These are phyloP conservation scores for Theileria equi DNA, from an alignment of 169 alveolate species.

Conservation along the genomic window DNA sequence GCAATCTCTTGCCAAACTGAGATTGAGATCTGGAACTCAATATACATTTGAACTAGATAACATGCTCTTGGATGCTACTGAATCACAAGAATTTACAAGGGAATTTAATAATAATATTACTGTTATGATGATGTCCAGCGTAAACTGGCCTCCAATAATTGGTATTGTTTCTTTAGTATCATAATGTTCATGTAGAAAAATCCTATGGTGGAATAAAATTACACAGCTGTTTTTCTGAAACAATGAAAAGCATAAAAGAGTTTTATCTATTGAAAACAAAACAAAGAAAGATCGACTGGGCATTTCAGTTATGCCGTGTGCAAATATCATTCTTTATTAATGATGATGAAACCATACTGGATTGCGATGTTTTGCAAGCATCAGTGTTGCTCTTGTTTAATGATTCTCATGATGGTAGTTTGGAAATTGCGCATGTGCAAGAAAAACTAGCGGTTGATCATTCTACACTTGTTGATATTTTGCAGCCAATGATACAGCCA, in stretches of 20 bases:
- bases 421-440: neutral
- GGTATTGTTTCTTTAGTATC: too few relatives aligned
- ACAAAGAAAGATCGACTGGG: neutral
- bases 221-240: neutral
- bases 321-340: neutral
- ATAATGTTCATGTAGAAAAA: too few relatives aligned
- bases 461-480: neutral
- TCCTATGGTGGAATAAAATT: neutral
- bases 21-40: neutral
- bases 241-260: neutral
- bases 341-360: conserved; percentile 2
- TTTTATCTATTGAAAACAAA: neutral
- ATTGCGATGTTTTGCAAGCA: conserved; percentile 54
- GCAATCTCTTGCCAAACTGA: neutral
- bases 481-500: conserved; percentile 6
- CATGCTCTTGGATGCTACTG: neutral
- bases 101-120: too few relatives aligned
- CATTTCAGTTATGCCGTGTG: neutral
- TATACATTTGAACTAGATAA: neutral
- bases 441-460: conserved; percentile 1
- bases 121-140: too few relatives aligned
- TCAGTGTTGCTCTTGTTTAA: conserved; percentile 29
- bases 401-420: neutral
- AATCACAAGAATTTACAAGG: too few relatives aligned
- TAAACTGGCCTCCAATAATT: too few relatives aligned